These are phyloP conservation scores for Microcyclosporella mali DNA, from an alignment of 2,329 filamentous ascomycete species.

Conservation along the genomic window DNA sequence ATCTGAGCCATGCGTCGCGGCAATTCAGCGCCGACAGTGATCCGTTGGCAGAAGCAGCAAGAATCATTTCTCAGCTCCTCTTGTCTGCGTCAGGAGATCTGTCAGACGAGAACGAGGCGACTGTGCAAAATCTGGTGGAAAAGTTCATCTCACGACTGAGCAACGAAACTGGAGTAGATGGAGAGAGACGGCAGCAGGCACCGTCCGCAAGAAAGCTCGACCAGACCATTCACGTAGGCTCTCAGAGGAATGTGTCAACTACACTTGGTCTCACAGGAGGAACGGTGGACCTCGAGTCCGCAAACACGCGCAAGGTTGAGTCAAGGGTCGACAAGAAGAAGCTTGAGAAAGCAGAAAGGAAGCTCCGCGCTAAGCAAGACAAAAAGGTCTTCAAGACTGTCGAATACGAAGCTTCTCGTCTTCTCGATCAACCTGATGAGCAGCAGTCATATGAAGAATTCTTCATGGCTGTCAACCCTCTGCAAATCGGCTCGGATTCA, in stretches of 20 bases:
- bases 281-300: conserved; percentile 86
- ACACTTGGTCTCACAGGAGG: conserved; percentile 81
- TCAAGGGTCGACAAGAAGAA: conserved; percentile 98
- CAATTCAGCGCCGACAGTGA: conserved; percentile 71
- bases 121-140: conserved; percentile 75
- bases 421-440: conserved; percentile 76
- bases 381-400: conserved; percentile 98
- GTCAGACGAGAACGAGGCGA: conserved; percentile 63
- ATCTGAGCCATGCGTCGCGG: conserved; percentile 86
- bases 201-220: conserved; percentile 79
- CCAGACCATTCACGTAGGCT: conserved; percentile 88
- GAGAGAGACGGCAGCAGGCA: conserved; percentile 62
- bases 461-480: conserved; percentile 98
- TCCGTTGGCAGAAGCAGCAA: conserved; percentile 77
- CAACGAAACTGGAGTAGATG: conserved; percentile 61
- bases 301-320: conserved; percentile 88
- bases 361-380: conserved; percentile 96
- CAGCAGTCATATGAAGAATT: conserved; percentile 97
- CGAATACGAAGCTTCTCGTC: conserved; percentile 88
- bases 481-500: conserved; percentile 71
- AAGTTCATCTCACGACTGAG: conserved; percentile 84
- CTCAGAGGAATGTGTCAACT: conserved; percentile 92
- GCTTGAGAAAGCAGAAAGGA: conserved; percentile 94
- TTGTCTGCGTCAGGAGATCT: conserved; percentile 87
- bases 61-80: conserved; percentile 78